Evolutionary conservation across 495 filamentous ascomycete genomes (phyloP), one percentile per base, ranked within the genome.

Genomic region (Neurospora terricola): DNA sequence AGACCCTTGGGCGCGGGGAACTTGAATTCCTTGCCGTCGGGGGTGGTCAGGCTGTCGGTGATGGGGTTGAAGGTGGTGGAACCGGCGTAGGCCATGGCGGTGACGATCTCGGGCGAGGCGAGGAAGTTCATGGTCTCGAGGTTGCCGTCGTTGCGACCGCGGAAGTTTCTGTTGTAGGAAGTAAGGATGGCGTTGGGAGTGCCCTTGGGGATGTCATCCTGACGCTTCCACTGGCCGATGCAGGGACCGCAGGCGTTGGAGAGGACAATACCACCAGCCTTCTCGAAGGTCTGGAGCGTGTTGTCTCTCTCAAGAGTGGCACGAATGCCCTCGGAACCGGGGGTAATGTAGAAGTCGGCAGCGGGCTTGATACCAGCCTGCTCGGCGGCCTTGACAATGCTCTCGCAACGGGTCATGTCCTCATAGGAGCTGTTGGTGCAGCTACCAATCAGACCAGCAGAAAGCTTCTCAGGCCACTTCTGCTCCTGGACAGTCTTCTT

Each of bases 381-480:
- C 69, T 89, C 85, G 16, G 96, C 96, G 81, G 96, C 94, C 82
- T 94, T 94, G 68, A 98, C 92, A 71, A 99, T 87, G 77, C 93
- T 85, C 85, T 98, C 96, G 18, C 94, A 91, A 69, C 96, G 90
- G 11, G 93, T 94, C 96, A 99, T 99, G 79, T 99, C 96, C 83
- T 97, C 90, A 81, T 97, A 99, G 4, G 96, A 98, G 82, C 93
- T 96, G 86, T 99, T 99, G 16, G 96, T 99, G 84, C 96, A 99
- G 84, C 93, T 97, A 62, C 96, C 96, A 77, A 99, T 99, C 37
- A 99, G 87, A 72, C 94, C 93, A 9, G 96, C 94, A 8, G 92
- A 94, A 73, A 99, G 91, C 62, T 90, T 92, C 79, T 91, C 88
- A 8, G 96, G 96, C 96, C 96, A 99, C 39, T 92, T 83, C 81